Conservation (phyloP, 2,329 filamentous ascomycete genomes). For the Eutypella sp. region DNA sequence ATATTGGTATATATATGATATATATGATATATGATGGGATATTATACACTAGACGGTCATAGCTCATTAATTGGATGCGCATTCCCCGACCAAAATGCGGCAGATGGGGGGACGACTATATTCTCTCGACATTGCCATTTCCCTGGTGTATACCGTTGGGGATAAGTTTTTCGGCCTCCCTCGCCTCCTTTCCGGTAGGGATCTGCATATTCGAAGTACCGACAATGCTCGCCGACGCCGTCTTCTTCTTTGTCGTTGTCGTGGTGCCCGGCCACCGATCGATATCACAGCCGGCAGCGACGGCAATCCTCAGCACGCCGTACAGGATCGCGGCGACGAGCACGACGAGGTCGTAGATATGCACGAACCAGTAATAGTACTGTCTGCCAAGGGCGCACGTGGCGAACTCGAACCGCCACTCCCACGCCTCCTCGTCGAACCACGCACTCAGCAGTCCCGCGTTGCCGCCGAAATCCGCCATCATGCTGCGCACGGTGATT, state of each 20-base stretch:
- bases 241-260: not conserved
- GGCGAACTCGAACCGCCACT: slow-evolving; percentile 78
- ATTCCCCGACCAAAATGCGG: not conserved
- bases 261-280: slow-evolving; percentile 11
- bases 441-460: slow-evolving; percentile 83
- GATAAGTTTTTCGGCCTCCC: too few species aligned
- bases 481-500: slow-evolving; percentile 95
- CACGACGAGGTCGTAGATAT: slow-evolving; percentile 61
- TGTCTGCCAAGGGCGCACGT: slow-evolving; percentile 78
- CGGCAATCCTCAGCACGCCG: slow-evolving; percentile 14
- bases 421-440: slow-evolving; percentile 69
- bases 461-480: slow-evolving; percentile 93
- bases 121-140: slow-evolving; percentile 14
- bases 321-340: slow-evolving; percentile 27
- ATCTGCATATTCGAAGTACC: too few species aligned
- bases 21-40: not conserved
- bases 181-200: too few species aligned
- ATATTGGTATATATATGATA: not conserved
- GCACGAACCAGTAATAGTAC: slow-evolving; percentile 91
- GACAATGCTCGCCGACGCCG: not conserved
- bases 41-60: not conserved
- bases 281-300: slow-evolving; percentile 13
- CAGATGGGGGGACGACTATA: slow-evolving; percentile 2
- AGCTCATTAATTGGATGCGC: not conserved
- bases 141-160: not conserved